Base-by-base conservation (phyloP, 805 yeast species). In the Pichia kluyveri region DNA sequence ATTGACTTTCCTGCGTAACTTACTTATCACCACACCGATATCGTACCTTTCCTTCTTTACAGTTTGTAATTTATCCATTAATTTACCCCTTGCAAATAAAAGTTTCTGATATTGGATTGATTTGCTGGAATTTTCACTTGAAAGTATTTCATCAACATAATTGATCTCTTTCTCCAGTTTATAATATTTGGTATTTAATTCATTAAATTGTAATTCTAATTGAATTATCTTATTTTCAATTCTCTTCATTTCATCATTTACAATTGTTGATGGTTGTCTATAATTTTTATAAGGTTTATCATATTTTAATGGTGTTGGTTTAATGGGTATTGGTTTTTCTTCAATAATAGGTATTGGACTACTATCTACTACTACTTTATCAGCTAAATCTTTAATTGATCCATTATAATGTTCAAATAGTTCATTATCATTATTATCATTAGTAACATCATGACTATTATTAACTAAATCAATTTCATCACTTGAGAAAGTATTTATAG, bases 161-260 rank as follows among this genome's bases (percentile, higher is more conserved):
- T 53, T 53, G 9, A 65, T 51, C 49, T 66, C 69, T 38, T 51
- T 57, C 46, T 57, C 62, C 11, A 66, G 56, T 49, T 66, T 66
- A 49, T 23, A 48, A 34, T 60, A 56, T 41, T 55, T 60, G 7
- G 28, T 38, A 12, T 55, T 54, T 30, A 62, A 36, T 15, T 55
- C 48, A 14, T 55, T 54, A 19, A 56, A 43, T 43, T 51, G 43
- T 17, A 45, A 36, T 32, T 49, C 55, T 31, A 62, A 38, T 19
- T 55, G 51, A 6, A 7, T 8, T 15, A 37, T 37, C 12, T 37
- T 37, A n/a, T 19, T 19, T 19, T 19, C 23, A 19, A 19, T 19
- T 19, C 23, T 19, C 4, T 19, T 19, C 3, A 19, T 3, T 19
- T 19, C 23, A 19, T 19, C 23, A 19, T 19, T 19, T 19, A 34